Evolutionary conservation across 192 early-diverging fungal genomes (phyloP).

Genomic region (Pilaira anomala): DNA sequence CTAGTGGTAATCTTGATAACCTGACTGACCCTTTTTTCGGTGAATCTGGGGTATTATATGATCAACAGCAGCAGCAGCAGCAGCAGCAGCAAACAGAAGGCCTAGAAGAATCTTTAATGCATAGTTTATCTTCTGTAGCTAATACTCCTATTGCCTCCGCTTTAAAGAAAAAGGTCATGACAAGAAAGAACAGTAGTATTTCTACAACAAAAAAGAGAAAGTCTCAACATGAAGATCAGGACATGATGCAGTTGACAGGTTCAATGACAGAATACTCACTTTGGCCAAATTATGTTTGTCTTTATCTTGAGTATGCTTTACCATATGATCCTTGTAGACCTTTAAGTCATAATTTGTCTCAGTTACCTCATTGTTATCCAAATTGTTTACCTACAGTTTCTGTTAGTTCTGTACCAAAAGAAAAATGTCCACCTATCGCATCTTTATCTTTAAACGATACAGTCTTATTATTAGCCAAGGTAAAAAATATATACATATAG

Average conservation of each 20-base stretch:
- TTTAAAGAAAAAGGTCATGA: background rate
- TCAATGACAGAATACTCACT: background rate
- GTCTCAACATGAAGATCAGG: no score
- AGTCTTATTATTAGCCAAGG: slow-evolving; percentile 26
- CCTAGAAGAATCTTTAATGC: background rate
- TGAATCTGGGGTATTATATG: no score
- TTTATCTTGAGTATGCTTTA: slow-evolving; percentile 29
- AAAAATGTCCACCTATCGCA: slow-evolving; percentile 29
- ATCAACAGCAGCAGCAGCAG: slow-evolving; percentile 9
- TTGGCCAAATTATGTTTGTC: slow-evolving; percentile 35
- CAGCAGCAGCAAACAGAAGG: background rate
- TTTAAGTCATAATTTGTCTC: slow-evolving; percentile 25
- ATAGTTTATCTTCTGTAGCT: background rate
- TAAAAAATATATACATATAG: background rate
- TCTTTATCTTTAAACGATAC: slow-evolving; percentile 2
- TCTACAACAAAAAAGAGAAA: no score
- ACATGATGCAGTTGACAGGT: no score
- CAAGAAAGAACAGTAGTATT: no score
- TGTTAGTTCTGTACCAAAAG: slow-evolving; percentile 11
- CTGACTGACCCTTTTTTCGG: no score
- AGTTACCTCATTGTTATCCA: slow-evolving; percentile 32
- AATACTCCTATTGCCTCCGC: background rate
- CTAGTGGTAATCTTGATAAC: no score
- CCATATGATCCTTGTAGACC: slow-evolving; percentile 29
- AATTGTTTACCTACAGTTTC: slow-evolving; percentile 11